These are phyloP conservation scores for Penicillium maclennaniae DNA, from an alignment of 495 filamentous ascomycete species.

Conservation along the genomic window DNA sequence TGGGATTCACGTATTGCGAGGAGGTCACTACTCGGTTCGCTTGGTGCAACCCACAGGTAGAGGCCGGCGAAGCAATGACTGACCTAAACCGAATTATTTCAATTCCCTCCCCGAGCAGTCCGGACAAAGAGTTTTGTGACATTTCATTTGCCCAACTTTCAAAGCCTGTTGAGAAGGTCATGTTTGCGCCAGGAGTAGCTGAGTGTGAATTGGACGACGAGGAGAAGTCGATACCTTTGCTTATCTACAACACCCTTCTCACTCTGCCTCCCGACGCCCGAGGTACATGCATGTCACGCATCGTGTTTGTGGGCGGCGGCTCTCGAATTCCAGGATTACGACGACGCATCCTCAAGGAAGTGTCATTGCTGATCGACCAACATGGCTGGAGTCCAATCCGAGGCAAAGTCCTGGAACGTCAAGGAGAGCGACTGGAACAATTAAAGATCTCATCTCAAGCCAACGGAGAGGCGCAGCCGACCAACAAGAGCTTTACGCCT, in stretches of 20 bases:
- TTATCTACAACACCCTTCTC: slow-evolving; percentile 74
- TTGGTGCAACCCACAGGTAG: slow-evolving; percentile 60
- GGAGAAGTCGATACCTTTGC: slow-evolving; percentile 66
- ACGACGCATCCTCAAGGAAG: slow-evolving; percentile 71
- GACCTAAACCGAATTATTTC: slow-evolving; percentile 21
- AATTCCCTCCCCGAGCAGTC: slow-evolving; percentile 43
- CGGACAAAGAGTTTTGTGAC: slow-evolving; percentile 35
- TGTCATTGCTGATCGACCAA: slow-evolving; percentile 56
- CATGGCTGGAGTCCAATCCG: slow-evolving; percentile 74
- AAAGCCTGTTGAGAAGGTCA: slow-evolving; percentile 68
- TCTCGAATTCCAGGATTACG: slow-evolving; percentile 78
- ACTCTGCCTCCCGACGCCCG: slow-evolving; percentile 76
- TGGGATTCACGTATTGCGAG: slow-evolving; percentile 73
- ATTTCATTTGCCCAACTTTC: slow-evolving; percentile 66
- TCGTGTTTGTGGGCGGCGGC: slow-evolving; percentile 81
- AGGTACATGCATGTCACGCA: slow-evolving; percentile 81
- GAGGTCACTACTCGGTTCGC: slow-evolving; percentile 68
- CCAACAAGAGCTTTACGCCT: slow-evolving; percentile 21
- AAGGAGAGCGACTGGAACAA: slow-evolving; percentile 48
- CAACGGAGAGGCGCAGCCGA: slow-evolving; percentile 3
- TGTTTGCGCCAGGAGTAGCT: slow-evolving; percentile 58
- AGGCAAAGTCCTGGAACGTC: slow-evolving; percentile 57
- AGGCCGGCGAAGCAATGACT: not conserved
- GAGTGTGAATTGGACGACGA: slow-evolving; percentile 72
- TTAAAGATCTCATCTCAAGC: slow-evolving; percentile 35